Percentiles rank a stretch among this genome's conserved stretches.
phyloP scores from a whole-genome alignment of 805 yeast genomes.

The Pichia cephalocereana region DNA sequence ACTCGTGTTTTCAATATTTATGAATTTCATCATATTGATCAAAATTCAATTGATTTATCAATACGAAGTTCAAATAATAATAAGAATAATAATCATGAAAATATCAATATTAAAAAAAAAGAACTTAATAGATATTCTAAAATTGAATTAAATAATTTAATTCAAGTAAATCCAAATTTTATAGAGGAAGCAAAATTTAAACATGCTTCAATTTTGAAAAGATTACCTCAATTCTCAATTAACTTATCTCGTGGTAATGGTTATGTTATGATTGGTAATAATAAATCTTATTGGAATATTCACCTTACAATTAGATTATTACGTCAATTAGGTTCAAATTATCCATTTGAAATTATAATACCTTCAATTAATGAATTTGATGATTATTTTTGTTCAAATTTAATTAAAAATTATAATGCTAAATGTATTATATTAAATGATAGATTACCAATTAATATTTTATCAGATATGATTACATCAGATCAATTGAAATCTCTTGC shows the following conservation, averaged over 20 bases:
- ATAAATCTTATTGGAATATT: not conserved
- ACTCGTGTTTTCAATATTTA: not conserved
- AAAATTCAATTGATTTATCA: not conserved
- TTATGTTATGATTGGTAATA: constrained; percentile 16
- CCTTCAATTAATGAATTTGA: constrained; percentile 65
- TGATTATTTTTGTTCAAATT: constrained; percentile 51
- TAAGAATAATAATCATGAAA: too few relatives aligned
- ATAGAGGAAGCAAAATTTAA: constrained; percentile 34
- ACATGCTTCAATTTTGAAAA: constrained; percentile 36
- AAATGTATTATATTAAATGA: not conserved
- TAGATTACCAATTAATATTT: not conserved
- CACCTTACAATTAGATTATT: constrained; percentile 37
- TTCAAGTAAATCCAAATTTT: not conserved
- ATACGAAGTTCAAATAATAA: not conserved
- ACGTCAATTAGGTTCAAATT: constrained; percentile 50
- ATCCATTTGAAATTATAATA: constrained; percentile 75
- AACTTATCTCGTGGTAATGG: constrained; percentile 22
- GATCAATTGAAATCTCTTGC: constrained; percentile 10
- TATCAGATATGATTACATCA: not conserved
- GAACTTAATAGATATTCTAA: not conserved
- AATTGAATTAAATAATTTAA: not conserved
- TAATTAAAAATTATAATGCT: constrained; percentile 34
- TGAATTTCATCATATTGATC: not conserved
- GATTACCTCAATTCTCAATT: constrained; percentile 33
- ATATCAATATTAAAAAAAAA: not conserved